A percentile compares a stretch with the other conserved stretches of the same genome.
These are phyloP conservation scores for Coemansia sp. DNA, from an alignment of 192 early-diverging fungal genomes.

Conservation along the genomic window DNA sequence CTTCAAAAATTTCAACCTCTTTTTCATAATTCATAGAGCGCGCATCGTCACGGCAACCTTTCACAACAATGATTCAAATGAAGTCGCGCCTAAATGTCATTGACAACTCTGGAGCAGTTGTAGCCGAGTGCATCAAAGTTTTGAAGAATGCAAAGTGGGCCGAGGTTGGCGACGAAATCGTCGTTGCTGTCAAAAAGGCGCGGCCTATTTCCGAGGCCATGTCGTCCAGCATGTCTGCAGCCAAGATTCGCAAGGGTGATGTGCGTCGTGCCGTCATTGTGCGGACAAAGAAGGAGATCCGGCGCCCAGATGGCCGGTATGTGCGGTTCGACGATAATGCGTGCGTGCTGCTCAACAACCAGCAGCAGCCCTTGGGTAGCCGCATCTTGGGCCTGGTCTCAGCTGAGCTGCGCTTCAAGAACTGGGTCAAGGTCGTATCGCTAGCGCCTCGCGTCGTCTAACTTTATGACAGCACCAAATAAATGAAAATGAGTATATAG, in stretches of 20 bases:
- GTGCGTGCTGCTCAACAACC: slow-evolving; percentile 90
- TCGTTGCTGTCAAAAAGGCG: slow-evolving; percentile 93
- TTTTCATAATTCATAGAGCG: not conserved
- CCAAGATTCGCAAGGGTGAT: slow-evolving; percentile 92
- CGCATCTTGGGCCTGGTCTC: slow-evolving; percentile 90
- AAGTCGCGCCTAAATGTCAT: slow-evolving; percentile 88
- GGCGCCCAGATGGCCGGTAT: slow-evolving; percentile 87
- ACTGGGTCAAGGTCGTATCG: slow-evolving; percentile 93
- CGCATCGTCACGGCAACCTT: not conserved
- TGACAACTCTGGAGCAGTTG: slow-evolving; percentile 93
- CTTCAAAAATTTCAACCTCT: not conserved
- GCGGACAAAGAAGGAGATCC: slow-evolving; percentile 84
- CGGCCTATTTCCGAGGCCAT: slow-evolving; percentile 68
- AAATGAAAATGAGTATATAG: not conserved
- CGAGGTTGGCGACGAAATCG: slow-evolving; percentile 86
- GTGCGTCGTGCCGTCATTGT: slow-evolving; percentile 90
- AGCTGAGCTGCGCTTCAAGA: slow-evolving; percentile 87
- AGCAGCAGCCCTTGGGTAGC: slow-evolving; percentile 92
- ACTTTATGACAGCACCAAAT: not conserved
- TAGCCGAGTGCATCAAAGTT: slow-evolving; percentile 95
- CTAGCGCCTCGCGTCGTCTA: slow-evolving; percentile 87
- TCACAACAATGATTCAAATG: slow-evolving; percentile 68
- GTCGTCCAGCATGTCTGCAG: slow-evolving; percentile 53
- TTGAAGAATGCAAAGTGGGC: slow-evolving; percentile 77
- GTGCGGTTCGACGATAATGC: slow-evolving; percentile 98